These are phyloP conservation scores for Trichoderma sp. DNA, from an alignment of 2,329 filamentous ascomycete genomes.

Conservation along the genomic window DNA sequence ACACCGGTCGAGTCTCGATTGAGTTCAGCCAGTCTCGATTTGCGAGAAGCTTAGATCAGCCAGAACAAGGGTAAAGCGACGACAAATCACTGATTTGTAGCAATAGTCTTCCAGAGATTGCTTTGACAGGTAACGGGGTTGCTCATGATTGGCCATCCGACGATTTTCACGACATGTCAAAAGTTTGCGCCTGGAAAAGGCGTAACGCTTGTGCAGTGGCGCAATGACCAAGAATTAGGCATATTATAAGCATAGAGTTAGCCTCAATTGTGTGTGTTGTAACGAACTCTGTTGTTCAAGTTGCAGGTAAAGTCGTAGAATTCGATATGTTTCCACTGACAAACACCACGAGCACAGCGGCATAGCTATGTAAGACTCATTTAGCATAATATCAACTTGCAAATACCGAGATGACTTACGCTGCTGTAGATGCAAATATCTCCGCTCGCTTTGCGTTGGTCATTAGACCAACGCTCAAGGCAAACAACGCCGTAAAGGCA, in stretches of 20 bases:
- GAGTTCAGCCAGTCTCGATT: background rate
- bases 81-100: background rate
- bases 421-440: background rate
- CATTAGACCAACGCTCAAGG: background rate
- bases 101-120: background rate
- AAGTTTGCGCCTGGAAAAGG: background rate
- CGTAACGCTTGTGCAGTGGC: background rate
- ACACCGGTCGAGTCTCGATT: background rate
- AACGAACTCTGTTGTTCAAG: background rate
- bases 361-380: background rate
- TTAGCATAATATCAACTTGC: background rate
- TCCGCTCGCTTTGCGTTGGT: background rate
- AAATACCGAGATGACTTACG: background rate
- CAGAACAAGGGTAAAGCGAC: background rate
- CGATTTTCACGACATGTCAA: background rate
- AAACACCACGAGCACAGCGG: background rate
- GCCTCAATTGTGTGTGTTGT: background rate
- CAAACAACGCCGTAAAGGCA: background rate
- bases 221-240: background rate
- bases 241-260: background rate
- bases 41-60: background rate
- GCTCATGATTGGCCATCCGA: background rate
- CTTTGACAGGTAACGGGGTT: background rate
- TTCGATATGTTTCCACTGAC: background rate
- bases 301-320: background rate